Evolutionary conservation across 2,329 filamentous ascomycete genomes (phyloP), one percentile per base, ranked within the genome.

Genomic region (Pseudopyricularia cyperi): DNA sequence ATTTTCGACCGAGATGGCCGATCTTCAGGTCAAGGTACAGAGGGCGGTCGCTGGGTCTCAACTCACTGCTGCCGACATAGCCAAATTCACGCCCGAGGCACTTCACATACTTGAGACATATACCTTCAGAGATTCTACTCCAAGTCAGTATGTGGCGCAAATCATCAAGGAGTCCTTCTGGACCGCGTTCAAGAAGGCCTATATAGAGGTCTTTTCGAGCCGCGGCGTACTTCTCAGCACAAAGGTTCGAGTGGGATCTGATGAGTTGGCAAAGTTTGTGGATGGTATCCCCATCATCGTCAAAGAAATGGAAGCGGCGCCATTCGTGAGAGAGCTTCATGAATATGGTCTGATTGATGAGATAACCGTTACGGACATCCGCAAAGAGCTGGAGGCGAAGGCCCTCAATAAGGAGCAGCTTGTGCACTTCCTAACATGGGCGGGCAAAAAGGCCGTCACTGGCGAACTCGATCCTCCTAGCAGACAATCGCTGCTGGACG

Each of bases 81-180:
- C 74, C 19, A 76, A 77, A 52, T 80, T 88, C 48, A 75, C 91
- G 61, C 84, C 88, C 0, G 84, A 89, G 63, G 88, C 89, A 14
- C 71, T 89, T 17, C 90, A 96, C 63, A 83, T 85, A 3, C 76
- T 93, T 55, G 87, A 88, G 58, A 91, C 93, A 17, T 98, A 93
- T 63, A 87, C 86, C 0, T 95, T 93, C 58, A 77, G 76, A 35
- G 88, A 95, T 61, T 96, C 93, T 1, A 97, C 94, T 0, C 93
- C 93, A 1, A 94, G 87, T 55, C 77, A 78, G 1, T 77, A 87
- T 55, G 86, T 97, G 19, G 88, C 89, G 0, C 82, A 89, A 61
- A 85, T 88, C 55, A 88, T 98, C 51, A 90, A 96, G 62, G 88
- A 96, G 66, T 87, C 89, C 0, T 98, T 98, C 64, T 98, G 93